Base-by-base conservation (phyloP, 805 yeast genomes). In the Kregervanrija delftensis region DNA sequence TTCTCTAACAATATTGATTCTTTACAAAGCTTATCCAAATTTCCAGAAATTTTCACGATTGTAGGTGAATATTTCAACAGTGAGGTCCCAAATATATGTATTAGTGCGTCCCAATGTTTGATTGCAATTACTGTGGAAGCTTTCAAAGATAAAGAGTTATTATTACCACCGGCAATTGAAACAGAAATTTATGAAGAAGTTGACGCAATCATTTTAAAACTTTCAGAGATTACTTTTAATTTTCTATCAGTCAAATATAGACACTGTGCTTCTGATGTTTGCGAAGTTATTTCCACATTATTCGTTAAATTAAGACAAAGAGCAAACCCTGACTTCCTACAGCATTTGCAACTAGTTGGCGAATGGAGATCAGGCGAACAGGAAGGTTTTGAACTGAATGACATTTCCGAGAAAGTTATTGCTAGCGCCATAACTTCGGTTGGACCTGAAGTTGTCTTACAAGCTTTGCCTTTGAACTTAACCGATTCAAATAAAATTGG, bases 381-480 rank as follows among this genome's bases (percentile, higher is more conserved):
- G 31, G 79, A 72, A 45, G 77, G 80, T 30, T 82, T 84, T 55
- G 82, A 83, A 30, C 70, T 75, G 47, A 80, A 85, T 52, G 74
- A 73, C 44, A 91, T 83, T 55, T 83, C 91, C 22, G 99, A 93
- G 61, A 72, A 72, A 28, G 90, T 86, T 3, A 76, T 93, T 49
- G 81, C 87, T 13, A 77, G 88, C 32, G 89, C 95, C 1, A 79
- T 93, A 45, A 62, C 85, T 2, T 77, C 83, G 4, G 64, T 90
- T 61, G 99, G 99, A 2, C 96, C 98, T 9, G 95, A 85, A 54
- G 77, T 72, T 11, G 93, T 93, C 2, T 67, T 91, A 49, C 64
- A 76, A 39, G 68, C 76, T 4, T 71, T 93, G 32, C 98, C 99
- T 6, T 70, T 93, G 57, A 88, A 91, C 58, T 71, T 93, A 55